Base-by-base conservation (phyloP, 2,329 filamentous ascomycete genomes). In the Epichloe coenophiala region DNA sequence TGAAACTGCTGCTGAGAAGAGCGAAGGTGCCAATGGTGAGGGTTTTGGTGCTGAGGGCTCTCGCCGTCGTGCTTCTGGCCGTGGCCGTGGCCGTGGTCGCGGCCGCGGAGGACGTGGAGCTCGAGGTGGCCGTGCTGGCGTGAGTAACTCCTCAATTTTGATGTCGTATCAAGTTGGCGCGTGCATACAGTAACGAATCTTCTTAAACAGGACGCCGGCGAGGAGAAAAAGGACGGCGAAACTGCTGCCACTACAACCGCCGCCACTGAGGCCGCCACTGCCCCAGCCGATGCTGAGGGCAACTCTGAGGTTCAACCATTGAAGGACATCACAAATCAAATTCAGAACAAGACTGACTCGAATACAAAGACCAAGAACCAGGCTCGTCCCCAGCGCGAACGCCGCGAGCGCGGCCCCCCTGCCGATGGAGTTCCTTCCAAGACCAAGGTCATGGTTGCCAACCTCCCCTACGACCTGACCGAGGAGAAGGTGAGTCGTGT, bases 371-470 rank as follows among this genome's bases (percentile, higher is more conserved):
- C 74, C 61, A 75, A 76, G 68, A 69, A 65, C 53, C 71, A 77
- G 65, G 65, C 70, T 61, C 77, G 76, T 55, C 69, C 72, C 61
- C 71, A 73, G 62, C 77, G 77, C 63, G 77, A 81, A 73, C 76
- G 78, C 62, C 77, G 80, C 61, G 78, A 96, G 81, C 90, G 93
- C 70, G 93, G 57, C 57, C 93, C 93, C 58, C 93, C 93, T 54
- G 91, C 95, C 71, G 91, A 98, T 68, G 93, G 93, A 61, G 88
- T 98, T 65, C 85, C 93, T 59, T 97, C 91, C 72, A 96, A 96
- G 84, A 97, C 87, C 72, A 98, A 98, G 86, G 88, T 98, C 73
- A 98, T 98, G 93, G 93, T 98, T 65, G 93, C 93, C 65, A 98
- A 98, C 78, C 82, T 98, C 56, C 93, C 93, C 49, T 98, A 98